Conservation (phyloP, 176 grass and related monocot species). For the Rhynchospora pubera region DNA sequence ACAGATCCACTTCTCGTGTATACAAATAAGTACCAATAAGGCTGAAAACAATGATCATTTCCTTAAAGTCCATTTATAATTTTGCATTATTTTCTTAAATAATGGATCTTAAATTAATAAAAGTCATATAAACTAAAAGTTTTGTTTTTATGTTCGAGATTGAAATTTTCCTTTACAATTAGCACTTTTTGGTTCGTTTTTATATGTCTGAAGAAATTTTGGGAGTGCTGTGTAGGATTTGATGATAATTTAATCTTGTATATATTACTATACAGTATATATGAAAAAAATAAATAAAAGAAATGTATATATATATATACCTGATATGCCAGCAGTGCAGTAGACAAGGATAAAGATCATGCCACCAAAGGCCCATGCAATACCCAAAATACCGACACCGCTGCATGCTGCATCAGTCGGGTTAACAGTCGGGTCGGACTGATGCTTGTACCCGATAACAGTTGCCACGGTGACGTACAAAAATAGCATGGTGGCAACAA, state of each 20-base stretch:
- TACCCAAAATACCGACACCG: conserved; percentile 76
- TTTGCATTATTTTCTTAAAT: too few relatives aligned
- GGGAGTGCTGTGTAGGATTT: not conserved
- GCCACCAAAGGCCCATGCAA: conserved; percentile 85
- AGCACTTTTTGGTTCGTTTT: too few relatives aligned
- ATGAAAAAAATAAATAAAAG: not conserved
- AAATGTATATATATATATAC: conserved; percentile 27
- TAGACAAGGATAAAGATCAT: conserved; percentile 96
- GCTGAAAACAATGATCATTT: not conserved
- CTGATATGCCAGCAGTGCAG: conserved; percentile 90
- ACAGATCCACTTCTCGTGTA: not conserved
- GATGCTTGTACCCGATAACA: conserved; percentile 81
- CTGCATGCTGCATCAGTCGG: conserved; percentile 43
- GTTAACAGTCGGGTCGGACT: conserved; percentile 31
- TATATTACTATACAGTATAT: too few relatives aligned
- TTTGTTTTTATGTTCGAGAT: too few relatives aligned
- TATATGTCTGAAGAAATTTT: not conserved
- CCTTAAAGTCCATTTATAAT: not conserved
- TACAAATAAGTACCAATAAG: not conserved
- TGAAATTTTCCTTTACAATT: too few relatives aligned
- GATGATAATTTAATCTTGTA: not conserved
- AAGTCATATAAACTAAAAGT: too few relatives aligned
- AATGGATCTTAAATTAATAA: too few relatives aligned
- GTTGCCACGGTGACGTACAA: conserved; percentile 81
- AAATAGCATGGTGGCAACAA: conserved; percentile 83